phyloP scores from a whole-genome alignment of 306 rosid genomes.

The Gastrolobium bilobum region DNA sequence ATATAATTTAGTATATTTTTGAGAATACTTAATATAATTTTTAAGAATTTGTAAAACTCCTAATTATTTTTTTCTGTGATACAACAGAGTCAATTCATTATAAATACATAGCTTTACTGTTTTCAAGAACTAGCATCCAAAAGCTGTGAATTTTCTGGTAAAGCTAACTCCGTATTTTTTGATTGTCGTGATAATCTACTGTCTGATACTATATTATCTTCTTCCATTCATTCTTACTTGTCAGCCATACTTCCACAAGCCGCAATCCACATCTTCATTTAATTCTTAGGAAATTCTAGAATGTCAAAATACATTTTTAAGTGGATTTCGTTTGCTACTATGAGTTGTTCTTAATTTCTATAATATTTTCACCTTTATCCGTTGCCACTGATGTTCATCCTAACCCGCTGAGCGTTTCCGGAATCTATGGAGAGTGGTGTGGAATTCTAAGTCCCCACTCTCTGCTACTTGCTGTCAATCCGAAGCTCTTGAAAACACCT shows the following conservation, averaged over 20 bases:
- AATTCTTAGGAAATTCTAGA: not conserved
- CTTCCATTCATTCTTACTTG: not conserved
- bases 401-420: not conserved
- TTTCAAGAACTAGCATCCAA: constrained; percentile 57
- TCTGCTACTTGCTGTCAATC: not conserved
- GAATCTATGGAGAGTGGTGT: not conserved
- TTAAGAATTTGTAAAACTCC: too few relatives aligned
- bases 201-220: not conserved
- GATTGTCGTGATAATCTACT: constrained; percentile 54
- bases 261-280: not conserved
- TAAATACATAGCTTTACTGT: constrained; percentile 39
- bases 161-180: constrained; percentile 54
- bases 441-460: not conserved
- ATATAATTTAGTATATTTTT: too few relatives aligned
- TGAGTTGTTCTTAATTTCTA: not conserved
- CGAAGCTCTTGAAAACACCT: not conserved
- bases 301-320: constrained; percentile 17
- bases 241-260: not conserved
- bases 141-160: constrained; percentile 54
- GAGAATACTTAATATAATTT: too few relatives aligned
- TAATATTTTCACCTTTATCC: not conserved
- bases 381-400: constrained; percentile 3
- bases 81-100: constrained; percentile 27
- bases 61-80: not conserved
- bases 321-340: not conserved